Percentiles rank a stretch among this genome's conserved stretches.
These are phyloP conservation scores for Aphanocladium album DNA, from an alignment of 2,329 filamentous ascomycete species.

Conservation along the genomic window DNA sequence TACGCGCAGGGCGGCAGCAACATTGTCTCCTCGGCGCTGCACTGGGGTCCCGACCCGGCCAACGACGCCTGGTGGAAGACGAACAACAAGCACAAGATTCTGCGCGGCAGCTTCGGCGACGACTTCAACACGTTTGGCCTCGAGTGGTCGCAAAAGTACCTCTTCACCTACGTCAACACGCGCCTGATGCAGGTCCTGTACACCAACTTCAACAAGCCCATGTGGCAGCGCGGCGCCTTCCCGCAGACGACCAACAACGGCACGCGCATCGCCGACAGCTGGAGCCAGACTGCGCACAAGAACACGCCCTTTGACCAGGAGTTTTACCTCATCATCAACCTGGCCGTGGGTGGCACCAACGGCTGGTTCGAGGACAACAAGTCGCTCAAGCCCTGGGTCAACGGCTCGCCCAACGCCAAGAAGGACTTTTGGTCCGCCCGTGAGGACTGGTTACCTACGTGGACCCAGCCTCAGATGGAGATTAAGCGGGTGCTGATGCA, in stretches of 20 bases:
- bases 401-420: constrained; percentile 59
- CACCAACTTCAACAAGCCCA: constrained; percentile 63
- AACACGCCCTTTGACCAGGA: constrained; percentile 70
- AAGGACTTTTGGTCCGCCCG: constrained; percentile 72
- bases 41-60: constrained; percentile 70
- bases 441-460: constrained; percentile 64
- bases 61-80: constrained; percentile 82
- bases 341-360: constrained; percentile 72
- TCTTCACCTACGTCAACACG: constrained; percentile 81
- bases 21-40: constrained; percentile 70
- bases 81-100: constrained; percentile 68
- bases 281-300: constrained; percentile 54
- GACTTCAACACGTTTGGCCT: constrained; percentile 73
- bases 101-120: constrained; percentile 67
- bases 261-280: constrained; percentile 54
- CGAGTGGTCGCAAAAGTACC: constrained; percentile 83
- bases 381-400: constrained; percentile 73
- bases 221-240: constrained; percentile 67
- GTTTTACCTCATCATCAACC: constrained; percentile 72
- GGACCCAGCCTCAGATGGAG: constrained; percentile 63
- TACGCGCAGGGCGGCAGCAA: constrained; percentile 76
- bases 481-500: constrained; percentile 66
- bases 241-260: constrained; percentile 60
- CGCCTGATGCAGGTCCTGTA: constrained; percentile 77
- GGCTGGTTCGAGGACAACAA: constrained; percentile 77